Percentiles rank a stretch among this genome's conserved stretches.
Evolutionary conservation across 2,329 filamentous ascomycete genomes (phyloP).

Genomic region (Venturia asperata): DNA sequence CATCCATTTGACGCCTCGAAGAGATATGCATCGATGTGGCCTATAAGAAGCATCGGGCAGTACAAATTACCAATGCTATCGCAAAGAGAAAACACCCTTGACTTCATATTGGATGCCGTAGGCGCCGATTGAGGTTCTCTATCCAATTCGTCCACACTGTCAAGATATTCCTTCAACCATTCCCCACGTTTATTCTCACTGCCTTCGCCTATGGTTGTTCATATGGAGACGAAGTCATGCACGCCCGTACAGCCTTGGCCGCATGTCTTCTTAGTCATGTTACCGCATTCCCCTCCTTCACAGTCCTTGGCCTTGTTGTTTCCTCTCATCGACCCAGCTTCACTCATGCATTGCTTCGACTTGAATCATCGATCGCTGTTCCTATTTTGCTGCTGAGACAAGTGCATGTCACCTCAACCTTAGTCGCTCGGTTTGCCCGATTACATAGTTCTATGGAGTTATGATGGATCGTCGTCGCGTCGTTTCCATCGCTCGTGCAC

Average conservation of each 20-base stretch:
- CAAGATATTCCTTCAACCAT: neutral
- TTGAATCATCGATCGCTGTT: neutral
- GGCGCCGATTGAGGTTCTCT: too few relatives aligned
- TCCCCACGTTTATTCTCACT: neutral
- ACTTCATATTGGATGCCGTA: too few relatives aligned
- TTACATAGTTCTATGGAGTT: neutral
- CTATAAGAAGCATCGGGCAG: too few relatives aligned
- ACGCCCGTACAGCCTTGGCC: conserved; percentile 1
- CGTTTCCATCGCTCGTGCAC: neutral
- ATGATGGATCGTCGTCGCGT: neutral
- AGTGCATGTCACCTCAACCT: neutral
- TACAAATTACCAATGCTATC: too few relatives aligned
- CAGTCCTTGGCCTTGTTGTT: neutral
- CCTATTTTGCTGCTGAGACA: neutral
- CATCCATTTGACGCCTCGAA: too few relatives aligned
- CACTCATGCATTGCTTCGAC: neutral
- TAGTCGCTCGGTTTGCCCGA: neutral
- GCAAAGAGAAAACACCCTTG: too few relatives aligned
- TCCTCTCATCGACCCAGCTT: neutral
- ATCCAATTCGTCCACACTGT: neutral
- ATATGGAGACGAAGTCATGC: neutral
- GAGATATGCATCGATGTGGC: too few relatives aligned
- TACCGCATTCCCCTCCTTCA: neutral
- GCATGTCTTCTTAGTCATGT: conserved; percentile 3
- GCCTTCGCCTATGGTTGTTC: neutral